Conservation (phyloP, 805 yeast genomes). For the Monosporozyma aerobia region DNA sequence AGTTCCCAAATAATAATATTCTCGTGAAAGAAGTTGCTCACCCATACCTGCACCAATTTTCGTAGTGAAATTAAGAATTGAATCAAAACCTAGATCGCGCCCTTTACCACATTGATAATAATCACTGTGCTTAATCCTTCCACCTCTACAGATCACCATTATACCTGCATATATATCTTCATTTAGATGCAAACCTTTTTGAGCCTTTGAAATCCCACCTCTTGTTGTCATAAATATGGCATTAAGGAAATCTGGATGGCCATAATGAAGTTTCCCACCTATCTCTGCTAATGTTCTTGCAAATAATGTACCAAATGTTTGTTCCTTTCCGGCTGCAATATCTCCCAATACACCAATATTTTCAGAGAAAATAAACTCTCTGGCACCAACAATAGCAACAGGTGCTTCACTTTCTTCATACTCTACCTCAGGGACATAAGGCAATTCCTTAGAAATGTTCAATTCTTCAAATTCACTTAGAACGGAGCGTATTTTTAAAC, state of each 20-base stretch:
- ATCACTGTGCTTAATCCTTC: slow-evolving; percentile 90
- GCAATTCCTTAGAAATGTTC: slow-evolving; percentile 41
- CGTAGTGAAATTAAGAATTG: slow-evolving; percentile 86
- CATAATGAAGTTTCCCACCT: slow-evolving; percentile 91
- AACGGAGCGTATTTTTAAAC: slow-evolving; percentile 80
- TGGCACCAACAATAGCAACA: slow-evolving; percentile 89
- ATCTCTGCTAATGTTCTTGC: slow-evolving; percentile 89
- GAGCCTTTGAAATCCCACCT: slow-evolving; percentile 94
- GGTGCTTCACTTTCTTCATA: slow-evolving; percentile 55
- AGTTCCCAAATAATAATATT: slow-evolving; percentile 84
- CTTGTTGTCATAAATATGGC: slow-evolving; percentile 88
- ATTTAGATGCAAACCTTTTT: slow-evolving; percentile 83
- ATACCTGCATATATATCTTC: slow-evolving; percentile 97
- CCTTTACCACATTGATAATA: slow-evolving; percentile 97
- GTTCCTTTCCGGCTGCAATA: slow-evolving; percentile 95
- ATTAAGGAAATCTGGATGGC: slow-evolving; percentile 92
- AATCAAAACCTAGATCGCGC: slow-evolving; percentile 86
- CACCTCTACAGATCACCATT: slow-evolving; percentile 82
- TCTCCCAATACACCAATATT: slow-evolving; percentile 89
- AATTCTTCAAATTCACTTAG: slow-evolving; percentile 87
- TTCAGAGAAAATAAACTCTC: slow-evolving; percentile 91
- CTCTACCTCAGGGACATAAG: slow-evolving; percentile 52
- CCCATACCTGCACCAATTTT: slow-evolving; percentile 99
- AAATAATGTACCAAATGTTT: slow-evolving; percentile 91
- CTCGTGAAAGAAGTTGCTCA: slow-evolving; percentile 86